Evolutionary conservation across 2,329 filamentous ascomycete genomes (phyloP).

Genomic region (Fusarium marasasianum): DNA sequence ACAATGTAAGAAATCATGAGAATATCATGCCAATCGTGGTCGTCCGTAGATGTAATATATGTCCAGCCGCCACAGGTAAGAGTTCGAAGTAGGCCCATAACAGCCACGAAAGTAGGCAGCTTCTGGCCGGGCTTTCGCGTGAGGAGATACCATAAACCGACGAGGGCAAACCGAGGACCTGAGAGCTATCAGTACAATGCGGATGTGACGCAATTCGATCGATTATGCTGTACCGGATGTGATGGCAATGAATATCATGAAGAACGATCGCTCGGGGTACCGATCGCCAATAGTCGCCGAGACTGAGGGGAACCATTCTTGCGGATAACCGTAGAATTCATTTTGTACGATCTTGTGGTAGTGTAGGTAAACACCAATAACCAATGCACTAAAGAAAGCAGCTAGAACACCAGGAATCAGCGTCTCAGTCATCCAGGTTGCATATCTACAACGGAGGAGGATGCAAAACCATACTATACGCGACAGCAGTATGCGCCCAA

Average conservation of each 20-base stretch:
- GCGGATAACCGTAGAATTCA: slow-evolving; percentile 91
- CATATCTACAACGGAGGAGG: background rate
- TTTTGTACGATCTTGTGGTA: slow-evolving; percentile 98
- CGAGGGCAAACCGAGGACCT: slow-evolving; percentile 91
- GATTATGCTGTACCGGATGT: slow-evolving; percentile 74
- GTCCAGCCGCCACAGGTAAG: slow-evolving; percentile 98
- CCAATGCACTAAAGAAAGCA: slow-evolving; percentile 86
- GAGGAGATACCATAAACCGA: slow-evolving; percentile 91
- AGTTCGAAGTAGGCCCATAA: slow-evolving; percentile 85
- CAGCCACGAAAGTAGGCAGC: slow-evolving; percentile 83
- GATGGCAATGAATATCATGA: slow-evolving; percentile 96
- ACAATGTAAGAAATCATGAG: slow-evolving; percentile 99
- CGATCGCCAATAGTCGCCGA: slow-evolving; percentile 97
- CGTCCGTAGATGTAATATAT: slow-evolving; percentile 97
- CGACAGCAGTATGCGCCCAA: slow-evolving; percentile 84
- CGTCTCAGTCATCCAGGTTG: slow-evolving; percentile 9
- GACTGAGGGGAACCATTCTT: slow-evolving; percentile 97
- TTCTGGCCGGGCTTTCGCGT: slow-evolving; percentile 78
- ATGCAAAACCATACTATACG: slow-evolving; percentile 71
- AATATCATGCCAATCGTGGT: slow-evolving; percentile 98
- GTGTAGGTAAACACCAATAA: slow-evolving; percentile 84
- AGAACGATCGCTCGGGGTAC: slow-evolving; percentile 95
- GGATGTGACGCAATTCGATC: background rate
- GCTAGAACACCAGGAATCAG: slow-evolving; percentile 56
- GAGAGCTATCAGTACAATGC: slow-evolving; percentile 25